Base-by-base conservation (phyloP, 331 rosid species). In the Rosa hybrid region DNA sequence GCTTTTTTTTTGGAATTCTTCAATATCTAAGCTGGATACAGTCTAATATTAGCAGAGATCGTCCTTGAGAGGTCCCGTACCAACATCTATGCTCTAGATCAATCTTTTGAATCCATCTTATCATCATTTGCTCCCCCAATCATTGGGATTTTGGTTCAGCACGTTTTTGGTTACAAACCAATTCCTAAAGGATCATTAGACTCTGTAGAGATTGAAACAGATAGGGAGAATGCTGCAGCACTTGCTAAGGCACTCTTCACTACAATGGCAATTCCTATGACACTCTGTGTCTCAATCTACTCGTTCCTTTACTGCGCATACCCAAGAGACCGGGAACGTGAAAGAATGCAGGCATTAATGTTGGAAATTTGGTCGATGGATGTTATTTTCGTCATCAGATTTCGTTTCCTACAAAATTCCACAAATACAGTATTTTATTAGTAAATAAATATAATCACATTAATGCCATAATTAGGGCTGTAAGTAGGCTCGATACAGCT, bases 31-130 rank as follows among this genome's bases (percentile, higher is more conserved):
- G 68, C 42, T 80, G 46, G 38, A 63, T 75, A 75, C 94, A 92
- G 98, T 84, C 97, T 97, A 74, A 94, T 92, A 89, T 91, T 94
- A 90, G 98, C 98, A 81, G 97, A 94, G 86, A 92, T 92, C 77
- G 94, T 94, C 14, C 97, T 92, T 30, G 93, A 92, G 88, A 92
- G 83, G 83, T 94, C 97, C 3, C 89, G 98, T 8, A 91, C 97
- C 0, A 86, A 89, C 78, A 85, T 94, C 72, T 94, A 94, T 81
- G 97, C 98, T 30, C 68, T 94, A 84, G 98, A 94, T 83, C 82
- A 82, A 80, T 94, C 94, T 30, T 90, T 92, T 8, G 97, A 92
- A 83, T 62, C 93, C 38, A 80, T 94, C 38, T 59, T 94, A 63
- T 54, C 93, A 1, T 92, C 98, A 3, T 92, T 92, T 74, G 97